These are phyloP conservation scores for Neocallimastix lanati DNA, from an alignment of 192 early-diverging fungal species.

Conservation along the genomic window DNA sequence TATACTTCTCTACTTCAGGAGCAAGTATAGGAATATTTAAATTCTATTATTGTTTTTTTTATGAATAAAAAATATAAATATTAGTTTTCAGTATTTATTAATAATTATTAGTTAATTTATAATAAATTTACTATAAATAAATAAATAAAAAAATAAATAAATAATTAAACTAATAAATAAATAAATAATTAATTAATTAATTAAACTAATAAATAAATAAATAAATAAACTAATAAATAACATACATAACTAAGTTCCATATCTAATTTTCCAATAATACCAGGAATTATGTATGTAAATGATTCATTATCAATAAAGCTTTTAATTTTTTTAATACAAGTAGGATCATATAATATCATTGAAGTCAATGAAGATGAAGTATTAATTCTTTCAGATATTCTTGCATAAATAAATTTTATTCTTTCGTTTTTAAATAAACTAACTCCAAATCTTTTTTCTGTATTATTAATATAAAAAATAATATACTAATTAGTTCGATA, in stretches of 20 bases:
- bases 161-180: too few species aligned
- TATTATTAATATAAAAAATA: neutral
- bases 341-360: neutral
- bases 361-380: neutral
- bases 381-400: neutral
- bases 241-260: neutral
- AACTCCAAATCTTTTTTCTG: neutral
- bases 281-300: neutral
- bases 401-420: neutral
- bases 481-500: too few species aligned
- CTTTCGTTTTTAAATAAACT: neutral
- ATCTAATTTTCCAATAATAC: neutral
- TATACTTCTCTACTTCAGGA: neutral
- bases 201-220: too few species aligned
- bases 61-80: too few species aligned
- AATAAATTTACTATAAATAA: too few species aligned
- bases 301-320: neutral
- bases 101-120: too few species aligned
- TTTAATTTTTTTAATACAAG: neutral
- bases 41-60: too few species aligned
- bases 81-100: too few species aligned
- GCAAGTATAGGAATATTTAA: neutral
- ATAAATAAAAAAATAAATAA: too few species aligned
- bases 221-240: neutral
- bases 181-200: neutral